Conservation (phyloP, 768 basidiomycete genomes). For the Boletus coccyginus region DNA sequence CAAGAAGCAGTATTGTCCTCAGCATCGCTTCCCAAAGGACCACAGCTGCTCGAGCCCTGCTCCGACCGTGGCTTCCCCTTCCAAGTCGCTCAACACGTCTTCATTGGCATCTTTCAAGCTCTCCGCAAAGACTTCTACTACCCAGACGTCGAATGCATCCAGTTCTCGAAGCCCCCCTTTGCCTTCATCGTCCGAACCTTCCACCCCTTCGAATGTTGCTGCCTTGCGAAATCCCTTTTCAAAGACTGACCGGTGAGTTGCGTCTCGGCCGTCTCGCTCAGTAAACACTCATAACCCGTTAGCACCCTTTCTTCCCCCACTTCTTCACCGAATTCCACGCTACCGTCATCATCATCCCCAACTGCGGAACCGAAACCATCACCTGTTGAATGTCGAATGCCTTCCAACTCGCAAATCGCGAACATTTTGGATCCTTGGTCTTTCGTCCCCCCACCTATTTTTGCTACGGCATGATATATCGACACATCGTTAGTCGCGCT, state of each 20-base stretch:
- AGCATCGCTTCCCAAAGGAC: conserved; percentile 76
- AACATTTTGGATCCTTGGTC: conserved; percentile 40
- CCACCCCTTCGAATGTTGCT: conserved; percentile 11
- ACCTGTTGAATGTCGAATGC: conserved; percentile 23
- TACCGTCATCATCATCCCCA: neutral
- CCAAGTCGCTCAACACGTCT: conserved; percentile 7
- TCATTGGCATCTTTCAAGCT: conserved; percentile 7
- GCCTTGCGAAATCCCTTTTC: conserved; percentile 38
- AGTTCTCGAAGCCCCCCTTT: neutral
- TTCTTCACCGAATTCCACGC: conserved; percentile 16
- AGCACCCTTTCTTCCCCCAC: conserved; percentile 38
- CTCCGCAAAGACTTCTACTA: neutral
- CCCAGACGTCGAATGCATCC: conserved; percentile 6
- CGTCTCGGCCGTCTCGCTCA: conserved; percentile 25
- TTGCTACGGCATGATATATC: conserved; percentile 56
- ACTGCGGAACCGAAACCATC: conserved; percentile 17
- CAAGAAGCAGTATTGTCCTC: conserved; percentile 66
- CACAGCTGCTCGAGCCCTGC: conserved; percentile 50
- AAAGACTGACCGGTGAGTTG: conserved; percentile 63
- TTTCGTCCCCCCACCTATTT: conserved; percentile 67
- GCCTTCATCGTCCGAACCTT: conserved; percentile 8
- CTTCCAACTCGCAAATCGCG: conserved; percentile 34
- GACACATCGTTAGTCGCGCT: conserved; percentile 52
- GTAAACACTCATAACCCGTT: conserved; percentile 66
- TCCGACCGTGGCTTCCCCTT: conserved; percentile 10